Evolutionary conservation across 2,329 filamentous ascomycete species (phyloP), one percentile per base, ranked within the genome.

Genomic region (Tolypocladium inflatum): DNA sequence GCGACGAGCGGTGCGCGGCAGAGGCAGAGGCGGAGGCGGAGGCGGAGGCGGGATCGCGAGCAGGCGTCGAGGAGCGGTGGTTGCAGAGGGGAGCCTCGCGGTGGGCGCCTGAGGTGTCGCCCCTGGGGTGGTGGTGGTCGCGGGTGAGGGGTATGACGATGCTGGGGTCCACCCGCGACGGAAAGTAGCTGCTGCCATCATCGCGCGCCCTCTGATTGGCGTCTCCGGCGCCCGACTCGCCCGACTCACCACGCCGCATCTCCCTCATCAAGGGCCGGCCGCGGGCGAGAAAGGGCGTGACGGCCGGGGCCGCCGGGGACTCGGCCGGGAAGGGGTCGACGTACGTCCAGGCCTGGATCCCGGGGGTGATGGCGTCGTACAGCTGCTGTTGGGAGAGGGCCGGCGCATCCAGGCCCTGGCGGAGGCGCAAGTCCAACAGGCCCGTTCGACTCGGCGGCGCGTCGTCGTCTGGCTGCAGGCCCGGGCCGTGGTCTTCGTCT

Each of bases 281-380:
- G 45, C 6, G 45, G 13, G 26, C 3, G 45, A 33, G 26, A 26
- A 33, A 50, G 1, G 26, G 48, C 48, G 54, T 37, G 13, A 13
- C 10, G 3, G 54, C 23, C n/a, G 54, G 37, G 3, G 15, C 19
- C 9, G 26, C 43, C 2, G 55, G n/a, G 1, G 55, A 26, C n/a
- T 35, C 23, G 30, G n/a, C 13, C 10, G 55, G 45, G 13, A 30
- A 30, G 21, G 61, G 60, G 58, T 63, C 58, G 50, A 60, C 56
- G 61, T 67, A 67, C 13, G 66, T 67, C 41, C 54, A 57, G 23
- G 61, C 63, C 42, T 65, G 58, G 55, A 67, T 67, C 26, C 65
- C 66, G n/a, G 66, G 66, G 13, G 66, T 67, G 55, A 65, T 64
- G 42, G 66, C 65, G 58, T 66, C 63, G 53, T 54, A 38, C 19